Percentiles rank a stretch among this genome's conserved stretches.
phyloP scores from a whole-genome alignment of 495 filamentous ascomycete species.

The Astrothelium subdiscretum region DNA sequence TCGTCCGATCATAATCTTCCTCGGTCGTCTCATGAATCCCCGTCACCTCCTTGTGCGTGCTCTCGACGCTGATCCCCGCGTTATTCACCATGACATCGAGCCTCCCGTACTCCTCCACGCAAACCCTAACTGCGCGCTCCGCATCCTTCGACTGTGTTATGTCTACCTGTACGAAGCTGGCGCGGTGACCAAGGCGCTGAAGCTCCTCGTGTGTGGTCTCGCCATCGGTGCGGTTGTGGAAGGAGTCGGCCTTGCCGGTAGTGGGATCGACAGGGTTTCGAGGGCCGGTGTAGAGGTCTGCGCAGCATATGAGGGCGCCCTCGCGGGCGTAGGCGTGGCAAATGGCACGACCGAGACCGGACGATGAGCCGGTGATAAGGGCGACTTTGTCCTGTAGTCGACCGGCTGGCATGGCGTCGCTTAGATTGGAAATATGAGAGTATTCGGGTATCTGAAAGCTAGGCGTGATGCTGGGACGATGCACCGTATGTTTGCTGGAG shows the following conservation, averaged over 20 bases:
- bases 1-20: slow-evolving; percentile 52
- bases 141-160: slow-evolving; percentile 27
- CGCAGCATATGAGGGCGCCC: slow-evolving; percentile 22
- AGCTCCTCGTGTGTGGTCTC: slow-evolving; percentile 16
- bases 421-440: background rate
- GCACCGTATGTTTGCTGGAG: background rate
- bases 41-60: slow-evolving; percentile 12
- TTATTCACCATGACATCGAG: slow-evolving; percentile 47
- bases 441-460: background rate
- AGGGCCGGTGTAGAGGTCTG: slow-evolving; percentile 20
- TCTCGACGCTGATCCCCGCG: slow-evolving; percentile 33
- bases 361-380: slow-evolving; percentile 24
- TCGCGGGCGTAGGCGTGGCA: slow-evolving; percentile 22
- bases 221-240: slow-evolving; percentile 8
- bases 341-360: slow-evolving; percentile 27
- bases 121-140: slow-evolving; percentile 26
- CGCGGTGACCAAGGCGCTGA: slow-evolving; percentile 13
- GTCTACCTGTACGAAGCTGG: slow-evolving; percentile 31
- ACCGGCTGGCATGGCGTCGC: slow-evolving; percentile 9
- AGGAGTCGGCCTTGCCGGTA: slow-evolving; percentile 16
- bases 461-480: background rate
- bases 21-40: slow-evolving; percentile 33
- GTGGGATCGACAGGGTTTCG: slow-evolving; percentile 7
- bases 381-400: slow-evolving; percentile 22
- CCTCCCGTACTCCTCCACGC: slow-evolving; percentile 33